phyloP scores from a whole-genome alignment of 148 eudicot genomes.

The Dianthus caryophyllus region DNA sequence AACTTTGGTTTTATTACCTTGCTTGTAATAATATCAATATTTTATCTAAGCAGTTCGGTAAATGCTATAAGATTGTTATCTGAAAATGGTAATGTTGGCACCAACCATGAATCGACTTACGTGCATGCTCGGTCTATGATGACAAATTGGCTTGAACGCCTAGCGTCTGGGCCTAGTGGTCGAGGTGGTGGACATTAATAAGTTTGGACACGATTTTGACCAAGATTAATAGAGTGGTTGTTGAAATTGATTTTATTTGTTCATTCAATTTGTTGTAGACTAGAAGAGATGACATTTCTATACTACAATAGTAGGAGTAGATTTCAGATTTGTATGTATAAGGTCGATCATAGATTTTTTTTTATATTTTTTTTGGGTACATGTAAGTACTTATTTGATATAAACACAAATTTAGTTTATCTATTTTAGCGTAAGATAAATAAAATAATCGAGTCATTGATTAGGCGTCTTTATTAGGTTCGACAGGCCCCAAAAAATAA shows the following conservation, averaged over 20 bases:
- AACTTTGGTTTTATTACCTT: neutral
- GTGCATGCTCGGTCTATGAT: neutral
- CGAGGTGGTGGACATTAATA: neutral
- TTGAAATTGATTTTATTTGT: neutral
- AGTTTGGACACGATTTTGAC: neutral
- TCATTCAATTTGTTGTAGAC: neutral
- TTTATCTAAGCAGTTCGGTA: neutral
- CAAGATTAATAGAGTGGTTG: neutral
- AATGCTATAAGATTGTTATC: conserved; percentile 10
- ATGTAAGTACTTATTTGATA: too few species aligned
- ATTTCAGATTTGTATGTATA: too few species aligned
- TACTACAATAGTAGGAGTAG: too few species aligned
- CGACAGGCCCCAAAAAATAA: too few species aligned
- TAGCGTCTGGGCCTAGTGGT: conserved; percentile 10
- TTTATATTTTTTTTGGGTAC: too few species aligned
- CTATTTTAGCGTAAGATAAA: too few species aligned
- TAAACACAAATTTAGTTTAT: too few species aligned
- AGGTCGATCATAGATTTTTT: too few species aligned
- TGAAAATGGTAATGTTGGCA: neutral
- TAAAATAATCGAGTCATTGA: too few species aligned
- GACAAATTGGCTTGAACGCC: neutral
- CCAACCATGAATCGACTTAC: neutral
- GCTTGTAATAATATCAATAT: neutral
- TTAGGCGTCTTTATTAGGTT: too few species aligned
- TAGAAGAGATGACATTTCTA: too few species aligned